phyloP scores from a whole-genome alignment of 805 yeast genomes.

The Priceomyces melissophilus region DNA sequence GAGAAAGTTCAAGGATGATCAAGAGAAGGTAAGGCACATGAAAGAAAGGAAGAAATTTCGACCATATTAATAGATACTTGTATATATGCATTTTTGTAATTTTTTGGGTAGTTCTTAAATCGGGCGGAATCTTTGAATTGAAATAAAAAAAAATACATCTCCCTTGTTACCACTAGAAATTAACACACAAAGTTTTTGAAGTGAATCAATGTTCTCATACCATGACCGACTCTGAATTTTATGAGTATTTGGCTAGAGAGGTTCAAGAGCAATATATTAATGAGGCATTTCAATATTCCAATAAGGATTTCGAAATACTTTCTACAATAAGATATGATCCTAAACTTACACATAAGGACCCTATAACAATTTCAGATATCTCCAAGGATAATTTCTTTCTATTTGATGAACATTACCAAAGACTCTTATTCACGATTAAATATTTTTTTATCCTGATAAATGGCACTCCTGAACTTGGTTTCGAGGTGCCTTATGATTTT shows the following conservation, averaged over 20 bases:
- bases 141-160: too few relatives aligned
- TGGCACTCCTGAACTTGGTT: conserved; percentile 18
- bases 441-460: conserved; percentile 39
- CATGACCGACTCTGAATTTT: conserved; percentile 1
- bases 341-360: conserved; percentile 28
- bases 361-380: conserved; percentile 22
- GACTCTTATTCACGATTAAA: conserved; percentile 52
- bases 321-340: conserved; percentile 81
- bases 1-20: conserved; percentile 83
- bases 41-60: conserved; percentile 78
- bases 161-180: neutral
- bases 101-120: neutral
- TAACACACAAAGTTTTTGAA: neutral
- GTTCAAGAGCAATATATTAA: conserved; percentile 9
- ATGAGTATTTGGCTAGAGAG: conserved; percentile 4
- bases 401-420: conserved; percentile 57
- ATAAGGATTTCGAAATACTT: conserved; percentile 50
- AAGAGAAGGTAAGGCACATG: conserved; percentile 75
- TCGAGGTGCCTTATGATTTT: conserved; percentile 38
- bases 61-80: conserved; percentile 54
- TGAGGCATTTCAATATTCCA: conserved; percentile 9
- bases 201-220: neutral
- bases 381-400: conserved; percentile 50
- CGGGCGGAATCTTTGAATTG: too few relatives aligned
- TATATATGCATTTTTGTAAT: neutral